Evolutionary conservation across 164 flowering plant genomes (phyloP).

Genomic region (Vitis vinifera): ASM3070453v1 NC_081810.1:232001-232500

Average conservation of each 20-base stretch:
- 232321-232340: slow-evolving; percentile 25
- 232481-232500: not conserved
- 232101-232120: too few species aligned
- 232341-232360: slow-evolving; percentile 23
- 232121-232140: too few species aligned
- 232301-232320: too few species aligned
- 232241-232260: too few species aligned
- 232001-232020: slow-evolving; percentile 10
- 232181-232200: not conserved
- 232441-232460: slow-evolving; percentile 20
- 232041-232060: not conserved
- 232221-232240: too few species aligned
- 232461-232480: not conserved
- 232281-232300: too few species aligned
- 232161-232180: too few species aligned
- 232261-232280: too few species aligned
- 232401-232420: slow-evolving; percentile 3
- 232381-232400: not conserved
- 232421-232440: slow-evolving; percentile 25
- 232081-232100: not conserved
- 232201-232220: slow-evolving; percentile 8
- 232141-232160: too few species aligned
- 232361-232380: too few species aligned
- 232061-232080: not conserved
- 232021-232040: slow-evolving; percentile 5